Evolutionary conservation across 2,329 filamentous ascomycete genomes (phyloP).

Genomic region (Alternaria longipes): DNA sequence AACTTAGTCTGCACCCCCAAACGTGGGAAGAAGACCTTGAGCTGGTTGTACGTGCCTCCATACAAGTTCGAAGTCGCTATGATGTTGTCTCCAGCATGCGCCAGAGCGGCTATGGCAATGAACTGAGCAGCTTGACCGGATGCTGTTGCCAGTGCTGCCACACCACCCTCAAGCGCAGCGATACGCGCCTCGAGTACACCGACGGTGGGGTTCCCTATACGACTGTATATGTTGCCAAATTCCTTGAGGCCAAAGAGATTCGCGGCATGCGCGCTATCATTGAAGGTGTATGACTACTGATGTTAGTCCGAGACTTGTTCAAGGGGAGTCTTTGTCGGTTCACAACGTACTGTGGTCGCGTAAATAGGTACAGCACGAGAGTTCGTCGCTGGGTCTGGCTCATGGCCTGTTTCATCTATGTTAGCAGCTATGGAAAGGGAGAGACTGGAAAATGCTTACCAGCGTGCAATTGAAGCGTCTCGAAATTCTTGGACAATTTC

Average conservation of each 20-base stretch:
- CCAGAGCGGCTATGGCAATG: constrained; percentile 86
- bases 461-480: constrained; percentile 62
- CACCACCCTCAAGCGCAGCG: constrained; percentile 92
- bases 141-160: constrained; percentile 82
- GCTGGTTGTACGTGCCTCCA: constrained; percentile 96
- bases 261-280: constrained; percentile 95
- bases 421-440: background rate
- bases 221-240: constrained; percentile 96
- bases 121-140: constrained; percentile 94
- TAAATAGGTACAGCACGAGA: constrained; percentile 95
- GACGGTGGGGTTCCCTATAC: constrained; percentile 82
- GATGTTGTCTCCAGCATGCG: constrained; percentile 90
- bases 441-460: constrained; percentile 44
- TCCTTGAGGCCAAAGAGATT: constrained; percentile 97
- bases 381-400: constrained; percentile 82
- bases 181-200: constrained; percentile 97
- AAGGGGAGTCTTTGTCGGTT: background rate
- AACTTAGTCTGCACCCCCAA: constrained; percentile 90
- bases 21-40: constrained; percentile 90
- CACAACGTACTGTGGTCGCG: constrained; percentile 74
- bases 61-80: constrained; percentile 87
- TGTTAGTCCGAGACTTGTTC: constrained; percentile 18
- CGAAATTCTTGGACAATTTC: constrained; percentile 56
- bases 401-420: constrained; percentile 66
- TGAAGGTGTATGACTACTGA: constrained; percentile 82